A percentile compares a stretch with the other conserved stretches of the same genome.
Conservation (phyloP, 2,329 filamentous ascomycete genomes). For the Beauveria australis region DNA sequence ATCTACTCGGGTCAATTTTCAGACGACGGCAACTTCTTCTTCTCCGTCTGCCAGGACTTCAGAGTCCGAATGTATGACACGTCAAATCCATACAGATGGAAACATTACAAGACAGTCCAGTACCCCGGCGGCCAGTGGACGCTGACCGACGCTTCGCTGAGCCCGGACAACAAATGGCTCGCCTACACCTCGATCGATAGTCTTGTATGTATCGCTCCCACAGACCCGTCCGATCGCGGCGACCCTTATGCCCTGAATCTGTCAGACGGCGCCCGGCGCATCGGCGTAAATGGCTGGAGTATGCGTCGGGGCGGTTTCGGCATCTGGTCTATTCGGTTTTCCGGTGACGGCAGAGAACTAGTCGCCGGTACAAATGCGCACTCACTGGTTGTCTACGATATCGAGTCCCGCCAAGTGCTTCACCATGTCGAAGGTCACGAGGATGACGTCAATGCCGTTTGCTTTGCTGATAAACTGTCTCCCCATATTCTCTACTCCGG, state of each 20-base stretch:
- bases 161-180: constrained; percentile 83
- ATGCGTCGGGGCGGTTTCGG: constrained; percentile 35
- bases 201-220: constrained; percentile 76
- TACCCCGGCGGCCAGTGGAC: constrained; percentile 93
- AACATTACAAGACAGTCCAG: constrained; percentile 82
- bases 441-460: constrained; percentile 93
- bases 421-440: constrained; percentile 71
- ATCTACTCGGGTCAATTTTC: constrained; percentile 97
- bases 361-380: constrained; percentile 78
- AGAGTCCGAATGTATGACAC: constrained; percentile 96
- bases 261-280: constrained; percentile 24
- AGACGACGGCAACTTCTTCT: constrained; percentile 96
- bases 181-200: constrained; percentile 86
- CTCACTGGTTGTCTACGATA: constrained; percentile 83
- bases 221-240: constrained; percentile 72
- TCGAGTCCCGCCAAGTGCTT: constrained; percentile 69
- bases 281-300: constrained; percentile 19
- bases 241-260: constrained; percentile 78
- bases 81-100: constrained; percentile 90
- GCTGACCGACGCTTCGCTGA: constrained; percentile 85
- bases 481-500: constrained; percentile 95
- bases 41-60: constrained; percentile 85
- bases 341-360: constrained; percentile 81
- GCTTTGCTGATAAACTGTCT: constrained; percentile 80
- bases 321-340: constrained; percentile 90